These are phyloP conservation scores for Macrophomina phaseolina DNA, from an alignment of 2,329 filamentous ascomycete genomes.

Conservation along the genomic window DNA sequence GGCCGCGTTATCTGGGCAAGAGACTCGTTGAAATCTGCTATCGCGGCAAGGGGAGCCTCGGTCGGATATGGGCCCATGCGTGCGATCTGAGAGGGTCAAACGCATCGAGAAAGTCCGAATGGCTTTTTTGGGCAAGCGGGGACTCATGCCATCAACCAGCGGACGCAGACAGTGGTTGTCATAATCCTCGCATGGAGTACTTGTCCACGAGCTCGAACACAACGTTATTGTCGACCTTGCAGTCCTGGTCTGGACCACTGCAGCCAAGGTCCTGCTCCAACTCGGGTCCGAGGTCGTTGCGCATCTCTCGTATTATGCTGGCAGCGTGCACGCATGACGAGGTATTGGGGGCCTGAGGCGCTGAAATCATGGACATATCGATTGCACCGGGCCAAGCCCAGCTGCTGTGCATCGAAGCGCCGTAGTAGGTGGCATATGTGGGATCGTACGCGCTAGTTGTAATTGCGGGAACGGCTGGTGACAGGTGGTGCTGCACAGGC, in stretches of 20 bases:
- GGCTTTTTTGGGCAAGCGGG: neutral
- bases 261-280: constrained; percentile 51
- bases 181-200: constrained; percentile 37
- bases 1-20: too few species aligned
- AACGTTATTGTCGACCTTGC: constrained; percentile 50
- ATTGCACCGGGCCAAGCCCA: constrained; percentile 27
- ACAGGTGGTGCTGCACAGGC: neutral
- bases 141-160: neutral
- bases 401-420: neutral
- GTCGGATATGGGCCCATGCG: too few species aligned
- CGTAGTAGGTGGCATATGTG: constrained; percentile 2
- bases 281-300: constrained; percentile 44
- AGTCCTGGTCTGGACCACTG: constrained; percentile 43
- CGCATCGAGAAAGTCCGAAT: neutral
- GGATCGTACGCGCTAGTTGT: constrained; percentile 3
- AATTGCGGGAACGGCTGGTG: neutral
- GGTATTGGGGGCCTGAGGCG: constrained; percentile 32
- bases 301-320: constrained; percentile 53
- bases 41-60: too few species aligned
- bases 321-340: constrained; percentile 50
- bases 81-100: neutral
- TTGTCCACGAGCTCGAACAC: constrained; percentile 54
- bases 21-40: too few species aligned
- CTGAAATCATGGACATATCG: neutral
- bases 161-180: neutral